Conservation (phyloP, 371 early-diverging fungal species). For the Mortierella sp. region DNA sequence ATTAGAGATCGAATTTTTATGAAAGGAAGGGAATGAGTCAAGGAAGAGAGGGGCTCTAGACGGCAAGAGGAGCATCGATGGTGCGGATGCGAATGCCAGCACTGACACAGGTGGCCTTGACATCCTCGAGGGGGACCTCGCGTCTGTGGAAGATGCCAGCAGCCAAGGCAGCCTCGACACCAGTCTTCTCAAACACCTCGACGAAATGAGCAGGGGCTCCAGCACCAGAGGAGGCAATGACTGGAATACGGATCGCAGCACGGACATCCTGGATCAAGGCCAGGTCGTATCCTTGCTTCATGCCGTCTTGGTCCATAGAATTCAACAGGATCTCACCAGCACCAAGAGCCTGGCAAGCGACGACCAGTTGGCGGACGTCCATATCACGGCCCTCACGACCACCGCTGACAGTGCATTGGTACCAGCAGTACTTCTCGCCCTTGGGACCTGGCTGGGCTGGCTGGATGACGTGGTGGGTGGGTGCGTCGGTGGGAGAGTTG, state of each 20-base stretch:
- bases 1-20: not conserved
- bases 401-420: constrained; percentile 98
- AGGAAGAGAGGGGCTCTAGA: not conserved
- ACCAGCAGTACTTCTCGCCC: constrained; percentile 97
- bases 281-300: constrained; percentile 95
- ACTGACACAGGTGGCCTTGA: constrained; percentile 67
- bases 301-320: constrained; percentile 98
- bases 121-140: constrained; percentile 89
- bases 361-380: constrained; percentile 92
- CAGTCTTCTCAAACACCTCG: constrained; percentile 85
- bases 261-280: constrained; percentile 86
- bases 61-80: constrained; percentile 37
- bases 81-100: constrained; percentile 31
- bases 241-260: constrained; percentile 86
- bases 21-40: not conserved
- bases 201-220: constrained; percentile 89
- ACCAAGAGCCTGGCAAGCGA: constrained; percentile 90
- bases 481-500: constrained; percentile 77
- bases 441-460: constrained; percentile 86
- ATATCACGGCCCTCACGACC: constrained; percentile 95
- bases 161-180: constrained; percentile 96
- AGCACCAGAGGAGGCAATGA: constrained; percentile 97
- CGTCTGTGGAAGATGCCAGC: constrained; percentile 98
- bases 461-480: constrained; percentile 79
- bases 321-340: constrained; percentile 97